These are phyloP conservation scores for Castanea mollissima DNA, from an alignment of 306 rosid genomes.

Conservation along the genomic window DNA sequence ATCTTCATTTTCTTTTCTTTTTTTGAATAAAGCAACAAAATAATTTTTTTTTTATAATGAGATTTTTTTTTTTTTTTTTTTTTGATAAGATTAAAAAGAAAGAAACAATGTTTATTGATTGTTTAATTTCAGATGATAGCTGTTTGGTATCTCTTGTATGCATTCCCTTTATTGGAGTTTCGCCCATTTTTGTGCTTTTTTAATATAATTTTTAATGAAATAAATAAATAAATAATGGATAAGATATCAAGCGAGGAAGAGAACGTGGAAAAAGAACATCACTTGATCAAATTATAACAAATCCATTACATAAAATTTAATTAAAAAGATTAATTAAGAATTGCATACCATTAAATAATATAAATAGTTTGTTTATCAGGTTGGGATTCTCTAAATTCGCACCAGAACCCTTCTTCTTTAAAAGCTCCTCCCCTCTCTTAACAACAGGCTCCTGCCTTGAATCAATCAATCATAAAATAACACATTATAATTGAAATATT, in stretches of 20 bases:
- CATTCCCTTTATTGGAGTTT: too few relatives aligned
- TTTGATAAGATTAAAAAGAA: too few relatives aligned
- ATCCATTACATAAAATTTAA: background rate
- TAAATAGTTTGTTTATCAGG: conserved; percentile 70
- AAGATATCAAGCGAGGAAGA: background rate
- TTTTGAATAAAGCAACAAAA: too few relatives aligned
- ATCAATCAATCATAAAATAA: conserved; percentile 41
- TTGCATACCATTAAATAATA: conserved; percentile 77
- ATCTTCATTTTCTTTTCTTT: too few relatives aligned
- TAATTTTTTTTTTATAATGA: too few relatives aligned
- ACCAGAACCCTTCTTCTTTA: conserved; percentile 84
- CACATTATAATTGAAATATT: conserved; percentile 33
- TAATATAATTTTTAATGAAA: too few relatives aligned
- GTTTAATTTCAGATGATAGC: too few relatives aligned
- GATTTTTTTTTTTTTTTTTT: too few relatives aligned
- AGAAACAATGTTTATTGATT: too few relatives aligned
- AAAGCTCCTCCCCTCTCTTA: conserved; percentile 94
- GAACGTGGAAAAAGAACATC: background rate
- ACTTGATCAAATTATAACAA: background rate
- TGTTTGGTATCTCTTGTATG: too few relatives aligned
- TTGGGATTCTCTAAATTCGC: conserved; percentile 76
- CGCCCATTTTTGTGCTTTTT: too few relatives aligned
- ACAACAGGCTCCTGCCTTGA: conserved; percentile 86
- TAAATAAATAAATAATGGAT: background rate
- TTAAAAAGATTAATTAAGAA: conserved; percentile 13